phyloP scores from a whole-genome alignment of 768 basidiomycete genomes.

The Asterophora lycoperdoides region DNA sequence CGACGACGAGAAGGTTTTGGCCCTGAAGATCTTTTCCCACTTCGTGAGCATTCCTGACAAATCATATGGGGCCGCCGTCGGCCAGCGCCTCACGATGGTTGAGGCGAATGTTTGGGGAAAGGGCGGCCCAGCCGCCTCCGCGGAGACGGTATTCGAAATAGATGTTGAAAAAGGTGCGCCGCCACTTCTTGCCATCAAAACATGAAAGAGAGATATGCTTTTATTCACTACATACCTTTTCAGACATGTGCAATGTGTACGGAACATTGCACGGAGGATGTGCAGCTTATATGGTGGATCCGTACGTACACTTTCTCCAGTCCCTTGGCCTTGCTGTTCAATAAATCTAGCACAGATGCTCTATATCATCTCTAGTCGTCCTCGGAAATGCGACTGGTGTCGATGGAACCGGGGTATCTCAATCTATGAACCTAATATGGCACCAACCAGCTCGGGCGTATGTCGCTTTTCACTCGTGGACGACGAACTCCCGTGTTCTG shows the following conservation, averaged over 20 bases:
- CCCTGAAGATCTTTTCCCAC: slow-evolving; percentile 29
- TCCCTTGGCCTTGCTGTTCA: not conserved
- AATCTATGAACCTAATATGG: slow-evolving; percentile 49
- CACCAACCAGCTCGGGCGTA: slow-evolving; percentile 38
- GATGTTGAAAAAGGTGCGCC: slow-evolving; percentile 32
- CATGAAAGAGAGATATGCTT: not conserved
- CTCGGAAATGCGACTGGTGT: slow-evolving; percentile 35
- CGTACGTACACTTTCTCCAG: slow-evolving; percentile 29
- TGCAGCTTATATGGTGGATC: slow-evolving; percentile 51
- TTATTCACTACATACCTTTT: not conserved
- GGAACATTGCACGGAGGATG: slow-evolving; percentile 55
- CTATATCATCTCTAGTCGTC: slow-evolving; percentile 37
- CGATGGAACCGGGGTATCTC: slow-evolving; percentile 45
- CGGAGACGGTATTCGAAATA: slow-evolving; percentile 37
- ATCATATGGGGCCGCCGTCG: slow-evolving; percentile 36
- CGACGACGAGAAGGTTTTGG: slow-evolving; percentile 33
- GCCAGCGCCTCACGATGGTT: slow-evolving; percentile 31
- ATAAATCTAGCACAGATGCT: slow-evolving; percentile 30
- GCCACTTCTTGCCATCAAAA: not conserved
- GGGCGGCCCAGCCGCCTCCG: slow-evolving; percentile 15
- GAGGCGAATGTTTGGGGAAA: slow-evolving; percentile 33
- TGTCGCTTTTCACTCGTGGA: slow-evolving; percentile 10
- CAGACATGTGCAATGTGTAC: slow-evolving; percentile 54
- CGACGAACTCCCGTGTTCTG: too few relatives aligned
- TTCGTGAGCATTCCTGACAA: slow-evolving; percentile 33